These are phyloP conservation scores for Letharia columbiana DNA, from an alignment of 495 filamentous ascomycete genomes.

Conservation along the genomic window DNA sequence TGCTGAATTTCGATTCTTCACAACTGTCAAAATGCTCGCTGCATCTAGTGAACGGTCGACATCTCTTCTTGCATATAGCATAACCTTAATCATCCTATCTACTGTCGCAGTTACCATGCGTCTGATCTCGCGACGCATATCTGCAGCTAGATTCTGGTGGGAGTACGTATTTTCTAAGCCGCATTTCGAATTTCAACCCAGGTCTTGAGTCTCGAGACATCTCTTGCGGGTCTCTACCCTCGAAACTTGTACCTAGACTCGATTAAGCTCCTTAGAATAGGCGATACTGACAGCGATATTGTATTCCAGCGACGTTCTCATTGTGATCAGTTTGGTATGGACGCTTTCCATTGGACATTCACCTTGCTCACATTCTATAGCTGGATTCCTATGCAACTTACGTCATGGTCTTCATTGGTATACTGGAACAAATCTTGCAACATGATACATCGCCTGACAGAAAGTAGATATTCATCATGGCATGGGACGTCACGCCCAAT, in stretches of 20 bases:
- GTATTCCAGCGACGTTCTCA: background rate
- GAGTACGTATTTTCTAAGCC: background rate
- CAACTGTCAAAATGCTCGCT: background rate
- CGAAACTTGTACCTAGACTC: too few species aligned
- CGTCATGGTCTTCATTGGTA: background rate
- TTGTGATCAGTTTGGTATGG: background rate
- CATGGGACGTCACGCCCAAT: background rate
- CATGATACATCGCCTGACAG: background rate
- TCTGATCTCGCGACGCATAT: background rate
- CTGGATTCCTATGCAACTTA: background rate
- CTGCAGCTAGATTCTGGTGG: background rate
- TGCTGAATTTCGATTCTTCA: background rate
- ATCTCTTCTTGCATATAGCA: background rate
- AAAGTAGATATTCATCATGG: background rate
- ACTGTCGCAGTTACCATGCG: background rate
- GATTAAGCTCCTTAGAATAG: too few species aligned
- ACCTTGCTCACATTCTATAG: background rate
- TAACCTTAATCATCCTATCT: background rate
- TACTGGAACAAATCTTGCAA: background rate
- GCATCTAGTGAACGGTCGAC: background rate
- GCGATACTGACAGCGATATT: too few species aligned
- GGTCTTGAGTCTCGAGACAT: too few species aligned
- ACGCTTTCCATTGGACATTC: too few species aligned
- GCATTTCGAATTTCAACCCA: too few species aligned
- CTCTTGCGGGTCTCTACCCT: too few species aligned